Evolutionary conservation across 1,139 yeast genomes (phyloP).

Genomic region (Hansenula sp.): DNA sequence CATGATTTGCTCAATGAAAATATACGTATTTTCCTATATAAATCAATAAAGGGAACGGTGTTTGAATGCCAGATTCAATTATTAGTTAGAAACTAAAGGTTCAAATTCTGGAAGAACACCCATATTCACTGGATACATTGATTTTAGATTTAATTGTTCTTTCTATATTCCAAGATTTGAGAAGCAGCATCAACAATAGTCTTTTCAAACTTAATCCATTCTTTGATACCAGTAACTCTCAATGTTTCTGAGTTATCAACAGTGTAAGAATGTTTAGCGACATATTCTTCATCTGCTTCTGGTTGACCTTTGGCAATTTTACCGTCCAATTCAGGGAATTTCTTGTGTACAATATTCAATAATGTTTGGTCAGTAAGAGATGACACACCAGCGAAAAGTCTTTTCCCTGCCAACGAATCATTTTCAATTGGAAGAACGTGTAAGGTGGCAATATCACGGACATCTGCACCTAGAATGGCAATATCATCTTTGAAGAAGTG

Average conservation of each 20-base stretch:
- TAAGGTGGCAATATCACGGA: constrained; percentile 39
- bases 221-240: constrained; percentile 32
- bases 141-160: background rate
- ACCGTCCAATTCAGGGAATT: constrained; percentile 32
- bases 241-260: constrained; percentile 35
- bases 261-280: constrained; percentile 14
- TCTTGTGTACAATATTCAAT: constrained; percentile 30
- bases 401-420: constrained; percentile 30
- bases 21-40: too few relatives aligned
- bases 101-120: too few relatives aligned
- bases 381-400: constrained; percentile 25
- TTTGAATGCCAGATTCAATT: too few relatives aligned
- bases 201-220: constrained; percentile 33
- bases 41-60: too few relatives aligned
- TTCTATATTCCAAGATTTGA: constrained; percentile 33
- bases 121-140: too few relatives aligned
- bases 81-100: too few relatives aligned
- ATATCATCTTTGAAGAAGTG: constrained; percentile 16
- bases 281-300: constrained; percentile 29
- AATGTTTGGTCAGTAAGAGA: constrained; percentile 22
- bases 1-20: too few relatives aligned
- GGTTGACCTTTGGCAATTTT: constrained; percentile 39
- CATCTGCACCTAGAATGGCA: constrained; percentile 31
- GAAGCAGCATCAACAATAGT: constrained; percentile 39
- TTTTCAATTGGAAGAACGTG: constrained; percentile 37